Evolutionary conservation across 1,284 basidiomycete species (phyloP), one percentile per base, ranked within the genome.

Genomic region (Filobasidium uniguttulatum): DNA sequence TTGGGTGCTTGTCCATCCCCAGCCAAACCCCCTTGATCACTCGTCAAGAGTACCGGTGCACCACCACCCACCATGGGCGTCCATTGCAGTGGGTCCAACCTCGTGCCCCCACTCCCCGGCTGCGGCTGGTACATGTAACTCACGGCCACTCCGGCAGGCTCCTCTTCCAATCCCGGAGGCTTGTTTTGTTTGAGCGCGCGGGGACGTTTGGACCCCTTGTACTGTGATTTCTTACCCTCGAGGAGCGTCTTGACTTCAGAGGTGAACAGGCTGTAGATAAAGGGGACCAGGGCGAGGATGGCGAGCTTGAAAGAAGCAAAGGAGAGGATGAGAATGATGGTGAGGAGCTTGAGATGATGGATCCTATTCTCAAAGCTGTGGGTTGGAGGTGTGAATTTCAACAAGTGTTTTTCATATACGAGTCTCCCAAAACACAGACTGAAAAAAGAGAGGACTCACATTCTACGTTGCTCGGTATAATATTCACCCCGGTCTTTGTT

Each of bases 261-360:
- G 6, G 31, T 38, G 49, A 55, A 55, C n/a, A 55, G 31, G 3
- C 41, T 45, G 49, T 52, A 55, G 23, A 52, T 41, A 25, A 55
- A 40, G 8, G 53, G 53, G 5, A 52, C 46, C 38, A 52, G 20
- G 7, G 46, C 49, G 19, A 55, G 38, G 9, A 55, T 44, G n/a
- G 53, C 53, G 28, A 55, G 20, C 12, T 26, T 22, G 5, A 20
- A 51, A 49, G 38, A 28, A 50, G 49, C 50, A 35, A 55, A 55
- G 15, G 53, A 49, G 9, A 51, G 30, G 6, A 55, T 37, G 20
- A 50, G 34, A 20, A 55, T 51, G 9, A 49, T 45, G 23, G 46
- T 48, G 43, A 55, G 40, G 10, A 55, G 41, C 31, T 55, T 55
- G 46, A 52, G 23, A 43, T 55, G 53, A 49, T 46, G 49, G n/a